phyloP scores from a whole-genome alignment of 352 stramenopile species.

The Phytophthora europaea region DNA sequence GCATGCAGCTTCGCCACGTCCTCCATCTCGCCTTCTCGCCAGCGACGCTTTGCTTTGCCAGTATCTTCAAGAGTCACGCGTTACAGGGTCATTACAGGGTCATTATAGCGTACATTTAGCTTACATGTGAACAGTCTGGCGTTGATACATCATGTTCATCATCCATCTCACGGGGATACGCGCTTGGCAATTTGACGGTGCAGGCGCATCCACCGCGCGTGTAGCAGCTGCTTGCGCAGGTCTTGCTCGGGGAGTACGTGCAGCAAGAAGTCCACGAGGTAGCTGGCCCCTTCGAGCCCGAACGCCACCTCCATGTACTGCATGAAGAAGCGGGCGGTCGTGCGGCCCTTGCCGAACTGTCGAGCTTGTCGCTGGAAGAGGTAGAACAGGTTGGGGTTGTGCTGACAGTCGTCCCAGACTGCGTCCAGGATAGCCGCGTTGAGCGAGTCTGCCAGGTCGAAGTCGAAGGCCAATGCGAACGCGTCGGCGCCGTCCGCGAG shows the following conservation, averaged over 20 bases:
- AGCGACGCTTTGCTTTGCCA: slow-evolving; percentile 12
- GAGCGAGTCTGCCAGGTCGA: slow-evolving; percentile 69
- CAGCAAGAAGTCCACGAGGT: slow-evolving; percentile 87
- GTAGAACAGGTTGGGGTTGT: slow-evolving; percentile 88
- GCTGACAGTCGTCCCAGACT: slow-evolving; percentile 87
- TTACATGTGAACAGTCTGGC: too few species aligned
- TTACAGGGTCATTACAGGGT: too few species aligned
- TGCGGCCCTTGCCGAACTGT: slow-evolving; percentile 78
- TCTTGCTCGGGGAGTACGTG: slow-evolving; percentile 78
- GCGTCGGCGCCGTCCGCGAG: slow-evolving; percentile 34
- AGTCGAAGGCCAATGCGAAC: slow-evolving; percentile 57
- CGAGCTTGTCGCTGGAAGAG: slow-evolving; percentile 84
- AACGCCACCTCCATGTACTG: slow-evolving; percentile 89
- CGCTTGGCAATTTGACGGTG: slow-evolving; percentile 69
- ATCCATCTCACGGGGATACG: slow-evolving; percentile 40
- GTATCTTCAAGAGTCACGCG: slow-evolving; percentile 8
- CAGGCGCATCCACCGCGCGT: slow-evolving; percentile 76
- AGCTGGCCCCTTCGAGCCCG: slow-evolving; percentile 70
- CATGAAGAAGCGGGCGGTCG: slow-evolving; percentile 67
- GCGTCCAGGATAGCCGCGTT: slow-evolving; percentile 83
- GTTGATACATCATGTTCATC: not conserved
- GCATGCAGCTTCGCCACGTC: slow-evolving; percentile 60
- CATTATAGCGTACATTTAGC: slow-evolving; percentile 6
- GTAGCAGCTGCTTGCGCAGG: slow-evolving; percentile 70
- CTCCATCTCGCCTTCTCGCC: slow-evolving; percentile 41